These are phyloP conservation scores for Bacterosira constricta DNA, from an alignment of 108 stramenopile genomes.

Conservation along the genomic window DNA sequence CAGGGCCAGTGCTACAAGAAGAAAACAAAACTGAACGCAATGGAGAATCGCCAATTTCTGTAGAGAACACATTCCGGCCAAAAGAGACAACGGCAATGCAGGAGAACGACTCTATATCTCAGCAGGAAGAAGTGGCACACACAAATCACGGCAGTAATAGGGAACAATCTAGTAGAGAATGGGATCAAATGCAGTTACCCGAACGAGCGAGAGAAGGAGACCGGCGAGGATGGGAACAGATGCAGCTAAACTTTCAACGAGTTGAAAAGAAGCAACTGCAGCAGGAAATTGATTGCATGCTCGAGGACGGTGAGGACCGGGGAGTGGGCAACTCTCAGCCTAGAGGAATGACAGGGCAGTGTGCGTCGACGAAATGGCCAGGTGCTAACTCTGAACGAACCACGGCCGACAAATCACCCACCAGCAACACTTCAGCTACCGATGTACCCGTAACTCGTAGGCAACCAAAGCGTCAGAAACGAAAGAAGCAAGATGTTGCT, in stretches of 20 bases:
- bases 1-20: not conserved
- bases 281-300: constrained; percentile 20
- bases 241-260: constrained; percentile 25
- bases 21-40: not conserved
- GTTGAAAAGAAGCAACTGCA: constrained; percentile 21
- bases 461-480: constrained; percentile 19
- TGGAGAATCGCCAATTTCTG: not conserved
- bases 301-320: not conserved
- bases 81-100: constrained; percentile 7
- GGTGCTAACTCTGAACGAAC: not conserved
- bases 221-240: constrained; percentile 38
- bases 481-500: constrained; percentile 12
- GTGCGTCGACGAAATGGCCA: not conserved
- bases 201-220: constrained; percentile 18
- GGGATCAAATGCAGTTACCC: not conserved
- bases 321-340: not conserved
- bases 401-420: not conserved
- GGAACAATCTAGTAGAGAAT: not conserved
- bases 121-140: not conserved
- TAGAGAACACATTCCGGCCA: not conserved
- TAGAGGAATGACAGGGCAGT: not conserved
- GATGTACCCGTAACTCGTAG: not conserved
- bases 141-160: not conserved
- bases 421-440: not conserved
- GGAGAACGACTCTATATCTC: not conserved